Base-by-base conservation (phyloP, 805 yeast genomes). In the Schwanniomyces occidentalis region DNA sequence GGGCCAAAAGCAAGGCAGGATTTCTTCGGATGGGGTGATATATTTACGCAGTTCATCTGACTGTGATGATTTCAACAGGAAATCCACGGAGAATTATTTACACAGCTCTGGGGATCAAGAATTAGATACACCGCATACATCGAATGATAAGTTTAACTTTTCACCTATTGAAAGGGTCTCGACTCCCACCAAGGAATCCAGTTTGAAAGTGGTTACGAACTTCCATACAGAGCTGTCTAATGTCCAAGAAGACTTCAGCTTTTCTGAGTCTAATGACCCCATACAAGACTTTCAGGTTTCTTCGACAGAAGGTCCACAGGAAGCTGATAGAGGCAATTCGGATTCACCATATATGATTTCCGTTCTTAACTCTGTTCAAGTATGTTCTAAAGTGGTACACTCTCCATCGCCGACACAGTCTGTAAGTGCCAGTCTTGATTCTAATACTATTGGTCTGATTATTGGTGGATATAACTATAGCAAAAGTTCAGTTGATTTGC, bases 381-480 rank as follows among this genome's bases (percentile, higher is more conserved):
- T n/a, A n/a, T n/a, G n/a, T n/a, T n/a, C n/a, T n/a, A n/a, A n/a
- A n/a, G n/a, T n/a, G n/a, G n/a, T n/a, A n/a, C n/a, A n/a, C n/a
- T 43, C 43, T 23, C 24, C 22, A 8, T 52, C 50, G 38, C 57
- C 58, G 9, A 48, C 46, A 5, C 47, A 52, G 23, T 51, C 56
- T 7, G 20, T 30, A 10, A 29, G 47, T 14, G 37, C 40, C 16
- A 51, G 58, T 16, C 20, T 45, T 13, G 42, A 31, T 28, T 58
- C 65, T 16, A 53, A 53, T 32, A 44, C 48, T 5, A 46, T 58
- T 2, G 60, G 58, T 16, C 57, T 51, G 51, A 52, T 60, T 8
- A 49, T 58, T 15, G 58, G 59, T n/a, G 47, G 51, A 16, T 60
- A 59, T 35, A 48, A 56, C 28, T 51, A 54, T 39, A 55, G 58